Evolutionary conservation across 495 filamentous ascomycete species (phyloP).

Genomic region (Sphaerosporella brunnea): DNA sequence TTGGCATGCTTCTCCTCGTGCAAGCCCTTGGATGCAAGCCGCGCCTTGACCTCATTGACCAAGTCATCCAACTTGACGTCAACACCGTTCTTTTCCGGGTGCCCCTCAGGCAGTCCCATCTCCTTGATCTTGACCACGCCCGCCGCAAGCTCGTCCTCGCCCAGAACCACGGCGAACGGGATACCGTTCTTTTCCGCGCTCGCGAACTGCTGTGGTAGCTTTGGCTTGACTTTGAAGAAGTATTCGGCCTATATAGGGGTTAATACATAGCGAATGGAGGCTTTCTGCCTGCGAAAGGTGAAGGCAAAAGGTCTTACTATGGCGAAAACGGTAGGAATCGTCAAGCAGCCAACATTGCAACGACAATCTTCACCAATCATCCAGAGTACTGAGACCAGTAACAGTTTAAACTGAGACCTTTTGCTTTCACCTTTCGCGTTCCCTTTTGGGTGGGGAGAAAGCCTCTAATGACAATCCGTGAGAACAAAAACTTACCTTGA

Average conservation of each 20-base stretch:
- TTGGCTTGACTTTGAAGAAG: conserved; percentile 62
- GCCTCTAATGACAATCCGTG: too few relatives aligned
- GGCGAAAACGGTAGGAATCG: too few relatives aligned
- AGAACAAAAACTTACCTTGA: conserved; percentile 39
- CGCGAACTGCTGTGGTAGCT: conserved; percentile 61
- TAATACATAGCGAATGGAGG: too few relatives aligned
- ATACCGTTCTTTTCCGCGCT: conserved; percentile 52
- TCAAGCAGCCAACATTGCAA: too few relatives aligned
- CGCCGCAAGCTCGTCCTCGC: conserved; percentile 57
- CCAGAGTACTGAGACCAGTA: too few relatives aligned
- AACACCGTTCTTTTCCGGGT: conserved; percentile 74
- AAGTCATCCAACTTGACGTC: conserved; percentile 45
- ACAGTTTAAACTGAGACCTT: too few relatives aligned
- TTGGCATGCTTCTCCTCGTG: conserved; percentile 3
- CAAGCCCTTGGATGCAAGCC: conserved; percentile 23
- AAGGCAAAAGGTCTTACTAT: too few relatives aligned
- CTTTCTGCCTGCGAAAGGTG: too few relatives aligned
- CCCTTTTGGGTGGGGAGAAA: too few relatives aligned
- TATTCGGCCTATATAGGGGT: conserved; percentile 46
- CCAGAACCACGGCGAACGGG: conserved; percentile 59
- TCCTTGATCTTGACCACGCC: conserved; percentile 73
- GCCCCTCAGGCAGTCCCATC: conserved; percentile 57
- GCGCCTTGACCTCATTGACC: conserved; percentile 40
- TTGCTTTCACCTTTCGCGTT: too few relatives aligned
- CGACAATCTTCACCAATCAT: too few relatives aligned